Percentiles rank a stretch among this genome's conserved stretches.
These are phyloP conservation scores for Notholithocarpus densiflorus DNA, from an alignment of 306 rosid genomes.

Conservation along the genomic window DNA sequence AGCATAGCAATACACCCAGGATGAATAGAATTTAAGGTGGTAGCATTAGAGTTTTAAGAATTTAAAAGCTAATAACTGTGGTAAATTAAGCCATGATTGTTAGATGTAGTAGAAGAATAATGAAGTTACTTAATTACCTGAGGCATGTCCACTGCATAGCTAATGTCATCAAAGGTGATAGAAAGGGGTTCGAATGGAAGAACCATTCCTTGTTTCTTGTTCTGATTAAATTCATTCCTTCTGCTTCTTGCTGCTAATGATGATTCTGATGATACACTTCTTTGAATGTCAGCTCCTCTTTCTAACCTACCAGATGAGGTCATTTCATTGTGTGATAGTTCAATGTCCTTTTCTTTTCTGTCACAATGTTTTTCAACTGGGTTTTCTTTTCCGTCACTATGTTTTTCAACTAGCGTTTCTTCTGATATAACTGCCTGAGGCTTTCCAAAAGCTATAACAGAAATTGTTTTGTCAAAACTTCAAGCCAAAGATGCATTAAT, in stretches of 20 bases:
- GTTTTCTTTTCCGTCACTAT: no score
- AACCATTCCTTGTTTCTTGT: conserved; percentile 58
- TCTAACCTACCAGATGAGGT: no score
- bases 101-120: no score
- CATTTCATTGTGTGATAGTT: no score
- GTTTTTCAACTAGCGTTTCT: neutral
- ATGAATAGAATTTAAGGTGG: no score
- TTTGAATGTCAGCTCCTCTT: conserved; percentile 15
- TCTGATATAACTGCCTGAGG: conserved; percentile 66
- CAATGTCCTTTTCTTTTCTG: conserved; percentile 1
- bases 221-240: conserved; percentile 4
- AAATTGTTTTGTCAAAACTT: no score
- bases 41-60: no score
- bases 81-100: no score
- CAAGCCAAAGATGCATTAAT: conserved; percentile 17
- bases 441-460: conserved; percentile 48
- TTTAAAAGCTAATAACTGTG: no score
- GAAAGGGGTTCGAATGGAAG: conserved; percentile 84
- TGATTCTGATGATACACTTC: neutral
- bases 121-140: conserved; percentile 24
- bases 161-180: conserved; percentile 71
- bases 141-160: conserved; percentile 83
- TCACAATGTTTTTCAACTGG: no score
- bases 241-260: conserved; percentile 9
- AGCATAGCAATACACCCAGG: neutral